Evolutionary conservation across 2,329 filamentous ascomycete genomes (phyloP).

Genomic region (Orbilia quercus): DNA sequence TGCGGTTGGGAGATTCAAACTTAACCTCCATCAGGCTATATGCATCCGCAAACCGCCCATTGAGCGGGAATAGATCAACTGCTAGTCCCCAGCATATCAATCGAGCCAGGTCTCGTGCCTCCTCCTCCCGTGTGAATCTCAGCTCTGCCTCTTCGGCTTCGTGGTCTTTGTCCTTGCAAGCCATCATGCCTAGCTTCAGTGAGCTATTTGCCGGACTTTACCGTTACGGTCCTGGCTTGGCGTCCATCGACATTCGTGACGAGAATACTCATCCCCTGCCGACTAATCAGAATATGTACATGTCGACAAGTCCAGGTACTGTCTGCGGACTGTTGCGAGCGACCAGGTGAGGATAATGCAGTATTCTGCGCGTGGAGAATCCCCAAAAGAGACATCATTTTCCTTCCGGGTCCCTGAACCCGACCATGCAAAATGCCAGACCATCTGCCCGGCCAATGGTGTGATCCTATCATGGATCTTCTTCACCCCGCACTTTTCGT

Average conservation of each 20-base stretch:
- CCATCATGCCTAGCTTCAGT: conserved; percentile 17
- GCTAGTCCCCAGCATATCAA: not conserved
- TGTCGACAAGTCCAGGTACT: not conserved
- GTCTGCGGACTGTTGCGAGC: too few relatives aligned
- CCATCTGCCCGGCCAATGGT: conserved; percentile 19
- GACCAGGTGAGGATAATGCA: conserved; percentile 19
- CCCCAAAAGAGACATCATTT: conserved; percentile 27
- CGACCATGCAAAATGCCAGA: not conserved
- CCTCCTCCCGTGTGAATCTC: conserved; percentile 6
- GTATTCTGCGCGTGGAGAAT: conserved; percentile 8
- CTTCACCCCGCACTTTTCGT: conserved; percentile 26
- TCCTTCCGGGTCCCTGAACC: conserved; percentile 38
- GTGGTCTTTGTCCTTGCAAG: conserved; percentile 1
- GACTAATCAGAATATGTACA: too few relatives aligned
- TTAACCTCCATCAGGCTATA: conserved; percentile 37
- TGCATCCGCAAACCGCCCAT: conserved; percentile 14
- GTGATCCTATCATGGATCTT: conserved; percentile 31
- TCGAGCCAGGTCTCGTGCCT: conserved; percentile 20
- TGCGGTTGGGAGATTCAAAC: conserved; percentile 5
- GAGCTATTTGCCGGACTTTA: conserved; percentile 22
- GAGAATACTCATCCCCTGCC: not conserved
- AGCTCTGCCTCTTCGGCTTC: conserved; percentile 10
- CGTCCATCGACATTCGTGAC: conserved; percentile 6
- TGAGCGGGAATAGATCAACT: conserved; percentile 23
- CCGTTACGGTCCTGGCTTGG: not conserved